phyloP scores from a whole-genome alignment of 164 flowering plant species.

The Protea cynaroides region DNA sequence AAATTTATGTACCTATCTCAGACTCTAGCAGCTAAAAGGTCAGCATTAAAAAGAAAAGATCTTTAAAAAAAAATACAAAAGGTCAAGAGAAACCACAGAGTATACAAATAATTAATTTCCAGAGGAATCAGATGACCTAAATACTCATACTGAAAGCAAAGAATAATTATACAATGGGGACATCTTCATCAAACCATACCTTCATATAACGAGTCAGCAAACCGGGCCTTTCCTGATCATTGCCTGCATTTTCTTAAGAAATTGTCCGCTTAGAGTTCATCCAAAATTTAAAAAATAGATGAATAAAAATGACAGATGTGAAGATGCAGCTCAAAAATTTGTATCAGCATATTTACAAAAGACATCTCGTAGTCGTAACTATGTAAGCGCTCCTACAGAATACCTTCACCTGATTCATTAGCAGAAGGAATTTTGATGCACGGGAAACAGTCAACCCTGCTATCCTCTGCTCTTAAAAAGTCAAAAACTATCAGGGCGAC shows the following conservation, averaged over 20 bases:
- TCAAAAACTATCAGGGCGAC: conserved; percentile 92
- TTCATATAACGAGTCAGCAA: conserved; percentile 83
- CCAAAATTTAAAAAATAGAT: neutral
- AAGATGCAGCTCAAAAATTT: neutral
- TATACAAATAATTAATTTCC: too few species aligned
- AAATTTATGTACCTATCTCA: too few species aligned
- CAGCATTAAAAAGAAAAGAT: too few species aligned
- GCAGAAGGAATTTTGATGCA: conserved; percentile 54
- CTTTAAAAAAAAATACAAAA: too few species aligned
- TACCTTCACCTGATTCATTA: conserved; percentile 51
- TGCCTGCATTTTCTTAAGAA: conserved; percentile 38
- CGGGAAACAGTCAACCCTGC: conserved; percentile 89
- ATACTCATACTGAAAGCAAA: neutral
- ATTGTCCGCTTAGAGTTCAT: conserved; percentile 14
- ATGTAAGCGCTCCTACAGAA: conserved; percentile 1
- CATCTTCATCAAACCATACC: conserved; percentile 31
- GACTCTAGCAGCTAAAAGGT: too few species aligned
- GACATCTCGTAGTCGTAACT: neutral
- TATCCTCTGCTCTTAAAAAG: conserved; percentile 71
- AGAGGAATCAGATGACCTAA: too few species aligned
- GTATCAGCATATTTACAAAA: neutral
- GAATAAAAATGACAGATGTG: neutral
- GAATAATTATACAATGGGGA: neutral
- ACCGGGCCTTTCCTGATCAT: conserved; percentile 54
- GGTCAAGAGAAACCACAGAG: too few species aligned